A percentile compares a stretch with the other conserved stretches of the same genome.
Evolutionary conservation across 352 stramenopile species (phyloP).

Genomic region (Globisporangium nagaii): DNA sequence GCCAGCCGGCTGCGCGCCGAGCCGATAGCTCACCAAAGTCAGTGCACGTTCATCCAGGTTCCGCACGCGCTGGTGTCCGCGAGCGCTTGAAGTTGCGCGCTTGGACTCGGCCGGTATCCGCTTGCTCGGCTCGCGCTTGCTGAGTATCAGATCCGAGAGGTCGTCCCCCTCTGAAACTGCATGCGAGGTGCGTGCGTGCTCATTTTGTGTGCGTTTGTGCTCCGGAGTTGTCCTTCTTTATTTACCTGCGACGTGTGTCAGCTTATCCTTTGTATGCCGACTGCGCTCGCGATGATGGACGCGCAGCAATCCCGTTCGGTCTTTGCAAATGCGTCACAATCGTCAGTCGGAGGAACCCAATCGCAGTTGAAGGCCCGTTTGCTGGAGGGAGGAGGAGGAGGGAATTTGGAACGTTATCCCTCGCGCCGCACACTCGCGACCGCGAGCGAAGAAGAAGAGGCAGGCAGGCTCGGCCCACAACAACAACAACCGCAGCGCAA

Average conservation of each 20-base stretch:
- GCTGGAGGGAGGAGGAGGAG: background rate
- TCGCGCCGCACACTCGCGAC: background rate
- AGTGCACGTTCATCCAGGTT: too few relatives aligned
- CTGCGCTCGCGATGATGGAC: too few relatives aligned
- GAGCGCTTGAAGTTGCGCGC: too few relatives aligned
- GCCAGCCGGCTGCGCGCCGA: background rate
- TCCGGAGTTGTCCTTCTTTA: too few relatives aligned
- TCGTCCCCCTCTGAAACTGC: background rate
- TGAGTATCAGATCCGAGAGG: background rate
- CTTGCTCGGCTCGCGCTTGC: background rate
- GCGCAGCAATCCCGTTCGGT: too few relatives aligned
- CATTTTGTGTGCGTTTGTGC: too few relatives aligned
- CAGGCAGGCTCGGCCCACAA: background rate
- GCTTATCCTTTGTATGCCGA: too few relatives aligned
- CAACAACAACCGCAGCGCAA: background rate
- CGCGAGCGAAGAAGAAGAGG: background rate
- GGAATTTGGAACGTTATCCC: constrained; percentile 11
- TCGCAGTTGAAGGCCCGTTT: constrained; percentile 4
- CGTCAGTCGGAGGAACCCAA: constrained; percentile 4
- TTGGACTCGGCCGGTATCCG: too few relatives aligned
- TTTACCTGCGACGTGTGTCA: too few relatives aligned
- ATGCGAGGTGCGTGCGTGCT: background rate
- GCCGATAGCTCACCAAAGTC: too few relatives aligned
- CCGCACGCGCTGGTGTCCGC: too few relatives aligned
- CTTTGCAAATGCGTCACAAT: background rate